Evolutionary conservation across 345 rosid species (phyloP), one percentile per base, ranked within the genome.

Genomic region (Ceriops tagal): DNA sequence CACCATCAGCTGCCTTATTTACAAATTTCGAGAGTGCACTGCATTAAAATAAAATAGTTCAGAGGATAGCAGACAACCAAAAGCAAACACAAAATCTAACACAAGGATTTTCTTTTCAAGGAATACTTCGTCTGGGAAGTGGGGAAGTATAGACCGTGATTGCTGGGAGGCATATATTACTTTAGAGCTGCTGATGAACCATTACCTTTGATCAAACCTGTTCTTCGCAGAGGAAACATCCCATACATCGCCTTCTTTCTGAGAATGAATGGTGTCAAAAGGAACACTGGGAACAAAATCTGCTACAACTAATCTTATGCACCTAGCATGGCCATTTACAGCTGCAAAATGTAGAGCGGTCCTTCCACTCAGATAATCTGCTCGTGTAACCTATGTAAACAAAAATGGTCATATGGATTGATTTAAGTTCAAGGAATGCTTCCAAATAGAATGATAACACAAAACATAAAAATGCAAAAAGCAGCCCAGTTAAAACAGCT

Each of bases 301-400:
- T 5, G 97, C 96, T 34, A 90, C 83, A 61, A 88, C 96, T 34
- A 95, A 80, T 79, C 99, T 86, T 78, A 95, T 83, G 75, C 99
- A 95, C 78, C 96, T 90, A 10, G 80, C 96, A 63, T 95, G 96
- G 53, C 99, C 97, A 79, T 92, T 90, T 27, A 87, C 89, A 30
- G 99, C 84, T 28, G 99, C 97, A 74, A 95, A 92, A 85, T 92
- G 93, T 61, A 92, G 83, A 39, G 99, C 97, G 13, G 96, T 95
- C 80, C 98, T 84, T 71, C 96, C 96, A 58, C 93, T 89, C 53
- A 95, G 88, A 81, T 90, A 95, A 84, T 95, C 98, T 55, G 96
- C 93, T 78, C 96, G 83, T 30, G 81, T 87, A 73, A 95, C 96
- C 99, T 95, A 66, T 6, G 53, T 47, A 53, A 61, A 19, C 67